Evolutionary conservation across 2,329 filamentous ascomycete species (phyloP).

Genomic region (Emericellopsis atlantica): DNA sequence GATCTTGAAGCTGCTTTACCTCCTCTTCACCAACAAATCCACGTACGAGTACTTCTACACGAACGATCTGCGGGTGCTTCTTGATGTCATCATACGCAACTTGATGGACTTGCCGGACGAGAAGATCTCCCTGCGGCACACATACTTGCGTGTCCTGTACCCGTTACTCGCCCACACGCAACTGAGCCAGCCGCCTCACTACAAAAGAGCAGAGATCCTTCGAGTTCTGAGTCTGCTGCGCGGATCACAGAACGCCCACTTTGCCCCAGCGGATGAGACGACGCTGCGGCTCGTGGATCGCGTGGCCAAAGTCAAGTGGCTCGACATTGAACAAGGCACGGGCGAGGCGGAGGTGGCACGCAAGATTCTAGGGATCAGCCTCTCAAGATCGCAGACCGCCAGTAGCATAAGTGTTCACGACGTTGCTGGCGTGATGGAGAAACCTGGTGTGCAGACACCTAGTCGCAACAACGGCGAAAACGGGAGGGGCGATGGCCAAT

Average conservation of each 20-base stretch:
- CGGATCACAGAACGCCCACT: slow-evolving; percentile 56
- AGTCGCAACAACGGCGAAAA: slow-evolving; percentile 39
- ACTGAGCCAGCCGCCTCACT: slow-evolving; percentile 72
- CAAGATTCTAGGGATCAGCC: slow-evolving; percentile 58
- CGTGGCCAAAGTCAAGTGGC: slow-evolving; percentile 62
- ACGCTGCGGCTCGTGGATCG: slow-evolving; percentile 65
- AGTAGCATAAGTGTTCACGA: slow-evolving; percentile 68
- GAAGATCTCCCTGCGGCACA: slow-evolving; percentile 66
- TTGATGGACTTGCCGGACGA: slow-evolving; percentile 91
- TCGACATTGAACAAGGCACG: slow-evolving; percentile 28
- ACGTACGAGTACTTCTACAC: slow-evolving; percentile 99
- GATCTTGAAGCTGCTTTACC: slow-evolving; percentile 91
- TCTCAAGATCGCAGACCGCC: slow-evolving; percentile 50
- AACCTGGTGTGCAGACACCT: slow-evolving; percentile 70
- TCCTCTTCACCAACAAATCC: slow-evolving; percentile 81
- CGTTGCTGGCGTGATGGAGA: slow-evolving; percentile 68
- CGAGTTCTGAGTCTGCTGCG: slow-evolving; percentile 60
- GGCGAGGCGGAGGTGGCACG: slow-evolving; percentile 35
- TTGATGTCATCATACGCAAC: slow-evolving; percentile 94
- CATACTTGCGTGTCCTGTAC: slow-evolving; percentile 85
- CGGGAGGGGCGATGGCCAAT: slow-evolving; percentile 6
- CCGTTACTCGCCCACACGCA: slow-evolving; percentile 88
- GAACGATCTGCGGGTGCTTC: slow-evolving; percentile 84
- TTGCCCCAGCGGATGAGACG: slow-evolving; percentile 70
- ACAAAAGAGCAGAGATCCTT: slow-evolving; percentile 79